These are phyloP conservation scores for Suhomyces prunicola DNA, from an alignment of 805 yeast genomes.

Conservation along the genomic window DNA sequence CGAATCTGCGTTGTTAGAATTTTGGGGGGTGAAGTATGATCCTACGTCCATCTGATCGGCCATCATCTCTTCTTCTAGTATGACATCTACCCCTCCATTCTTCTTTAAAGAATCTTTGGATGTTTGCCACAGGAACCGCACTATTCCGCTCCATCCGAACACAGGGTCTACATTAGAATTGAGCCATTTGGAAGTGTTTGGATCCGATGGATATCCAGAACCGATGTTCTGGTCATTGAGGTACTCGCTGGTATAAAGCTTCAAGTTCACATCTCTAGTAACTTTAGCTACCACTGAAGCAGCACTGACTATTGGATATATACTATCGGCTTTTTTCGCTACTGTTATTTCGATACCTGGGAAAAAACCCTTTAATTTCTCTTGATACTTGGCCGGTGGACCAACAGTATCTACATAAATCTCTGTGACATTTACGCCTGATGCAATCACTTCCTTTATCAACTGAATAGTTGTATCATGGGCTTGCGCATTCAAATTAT, in stretches of 20 bases:
- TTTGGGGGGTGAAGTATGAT: neutral
- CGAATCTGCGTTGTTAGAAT: neutral
- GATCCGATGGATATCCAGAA: conserved; percentile 94
- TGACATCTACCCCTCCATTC: conserved; percentile 50
- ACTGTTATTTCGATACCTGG: conserved; percentile 75
- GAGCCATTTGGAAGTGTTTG: conserved; percentile 80
- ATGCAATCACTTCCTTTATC: conserved; percentile 59
- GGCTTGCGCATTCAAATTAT: conserved; percentile 91
- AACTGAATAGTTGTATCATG: conserved; percentile 88
- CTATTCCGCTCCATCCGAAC: conserved; percentile 83
- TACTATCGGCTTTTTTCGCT: conserved; percentile 90
- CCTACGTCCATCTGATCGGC: conserved; percentile 1
- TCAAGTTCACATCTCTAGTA: conserved; percentile 72
- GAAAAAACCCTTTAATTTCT: conserved; percentile 64
- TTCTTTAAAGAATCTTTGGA: conserved; percentile 67
- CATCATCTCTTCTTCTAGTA: conserved; percentile 54
- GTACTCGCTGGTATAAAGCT: conserved; percentile 26
- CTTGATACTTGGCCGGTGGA: conserved; percentile 82
- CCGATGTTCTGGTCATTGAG: conserved; percentile 52
- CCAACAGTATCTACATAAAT: conserved; percentile 96
- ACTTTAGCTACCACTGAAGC: conserved; percentile 97
- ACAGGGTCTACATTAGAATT: conserved; percentile 58
- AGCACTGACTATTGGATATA: conserved; percentile 88
- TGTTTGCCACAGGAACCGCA: conserved; percentile 94
- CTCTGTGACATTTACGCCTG: conserved; percentile 63